Conservation (phyloP, 2,329 filamentous ascomycete species). For the Paecilomyces fulvus region DNA sequence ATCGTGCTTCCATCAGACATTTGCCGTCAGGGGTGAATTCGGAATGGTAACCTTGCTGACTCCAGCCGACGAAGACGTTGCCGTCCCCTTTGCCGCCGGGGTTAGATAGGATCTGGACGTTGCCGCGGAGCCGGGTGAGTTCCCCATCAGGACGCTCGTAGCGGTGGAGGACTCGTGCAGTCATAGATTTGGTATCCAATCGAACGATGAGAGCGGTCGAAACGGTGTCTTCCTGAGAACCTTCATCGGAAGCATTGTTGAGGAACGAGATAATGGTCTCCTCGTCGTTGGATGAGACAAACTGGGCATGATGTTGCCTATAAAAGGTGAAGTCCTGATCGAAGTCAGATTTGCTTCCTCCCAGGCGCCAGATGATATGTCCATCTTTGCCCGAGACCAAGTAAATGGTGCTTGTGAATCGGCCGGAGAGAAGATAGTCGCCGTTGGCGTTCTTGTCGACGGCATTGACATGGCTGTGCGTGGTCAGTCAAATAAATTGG, state of each 20-base stretch:
- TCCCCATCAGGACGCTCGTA: slow-evolving; percentile 27
- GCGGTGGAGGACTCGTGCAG: slow-evolving; percentile 18
- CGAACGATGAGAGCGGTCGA: slow-evolving; percentile 25
- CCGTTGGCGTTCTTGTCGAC: slow-evolving; percentile 32
- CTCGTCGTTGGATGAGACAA: slow-evolving; percentile 20
- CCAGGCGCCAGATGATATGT: slow-evolving; percentile 31
- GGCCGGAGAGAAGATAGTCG: slow-evolving; percentile 33
- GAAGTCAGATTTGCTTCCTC: slow-evolving; percentile 25
- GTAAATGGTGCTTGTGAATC: slow-evolving; percentile 32
- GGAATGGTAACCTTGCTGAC: slow-evolving; percentile 26
- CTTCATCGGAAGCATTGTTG: slow-evolving; percentile 28
- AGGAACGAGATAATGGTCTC: slow-evolving; percentile 24
- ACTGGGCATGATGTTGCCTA: slow-evolving; percentile 30
- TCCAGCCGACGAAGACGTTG: slow-evolving; percentile 32
- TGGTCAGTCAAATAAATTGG: neutral
- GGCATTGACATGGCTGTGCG: slow-evolving; percentile 31
- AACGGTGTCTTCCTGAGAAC: slow-evolving; percentile 15
- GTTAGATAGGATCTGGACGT: slow-evolving; percentile 25
- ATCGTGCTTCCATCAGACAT: slow-evolving; percentile 28
- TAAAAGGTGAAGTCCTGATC: slow-evolving; percentile 26
- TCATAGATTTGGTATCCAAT: slow-evolving; percentile 22
- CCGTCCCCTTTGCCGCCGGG: slow-evolving; percentile 6
- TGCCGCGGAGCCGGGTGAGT: slow-evolving; percentile 28
- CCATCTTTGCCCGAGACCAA: slow-evolving; percentile 30
- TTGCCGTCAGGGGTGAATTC: slow-evolving; percentile 28